phyloP scores from a whole-genome alignment of 345 rosid genomes.

The Melastoma malabathricum region DNA sequence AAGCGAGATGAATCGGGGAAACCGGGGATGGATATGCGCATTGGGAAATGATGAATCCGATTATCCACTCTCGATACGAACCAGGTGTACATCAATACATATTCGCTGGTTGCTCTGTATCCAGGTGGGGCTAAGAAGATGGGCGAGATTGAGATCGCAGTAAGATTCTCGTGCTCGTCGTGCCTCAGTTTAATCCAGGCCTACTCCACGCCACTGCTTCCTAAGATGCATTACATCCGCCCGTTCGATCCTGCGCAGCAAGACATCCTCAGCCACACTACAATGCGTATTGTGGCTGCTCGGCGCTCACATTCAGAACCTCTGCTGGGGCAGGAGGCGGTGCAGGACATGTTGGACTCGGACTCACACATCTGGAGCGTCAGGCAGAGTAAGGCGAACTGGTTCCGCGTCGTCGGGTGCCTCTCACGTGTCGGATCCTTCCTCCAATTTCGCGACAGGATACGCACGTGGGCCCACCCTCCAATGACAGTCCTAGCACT shows the following conservation, averaged over 20 bases:
- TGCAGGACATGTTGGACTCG: constrained; percentile 62
- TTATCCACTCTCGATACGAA: constrained; percentile 72
- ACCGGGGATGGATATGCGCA: constrained; percentile 35
- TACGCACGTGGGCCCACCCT: constrained; percentile 61
- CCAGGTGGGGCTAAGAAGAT: constrained; percentile 71
- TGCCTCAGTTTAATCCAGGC: constrained; percentile 68
- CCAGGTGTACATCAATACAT: constrained; percentile 46
- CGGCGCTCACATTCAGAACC: constrained; percentile 69
- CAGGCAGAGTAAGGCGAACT: constrained; percentile 85
- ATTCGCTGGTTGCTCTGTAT: constrained; percentile 42
- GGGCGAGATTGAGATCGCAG: constrained; percentile 81
- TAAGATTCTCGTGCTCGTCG: constrained; percentile 66
- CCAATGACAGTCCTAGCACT: constrained; percentile 64
- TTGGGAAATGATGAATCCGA: constrained; percentile 64
- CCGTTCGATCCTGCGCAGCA: constrained; percentile 71
- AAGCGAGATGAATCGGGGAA: constrained; percentile 47
- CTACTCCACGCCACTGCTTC: constrained; percentile 61
- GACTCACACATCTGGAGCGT: constrained; percentile 89
- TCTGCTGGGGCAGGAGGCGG: constrained; percentile 74
- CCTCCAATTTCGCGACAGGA: constrained; percentile 58
- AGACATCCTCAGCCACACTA: constrained; percentile 71
- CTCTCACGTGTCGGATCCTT: constrained; percentile 46
- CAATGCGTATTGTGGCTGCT: constrained; percentile 66
- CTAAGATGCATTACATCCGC: constrained; percentile 67
- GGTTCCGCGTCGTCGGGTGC: constrained; percentile 71